phyloP scores from a whole-genome alignment of 805 yeast genomes.

The Yarrowia deformans region DNA sequence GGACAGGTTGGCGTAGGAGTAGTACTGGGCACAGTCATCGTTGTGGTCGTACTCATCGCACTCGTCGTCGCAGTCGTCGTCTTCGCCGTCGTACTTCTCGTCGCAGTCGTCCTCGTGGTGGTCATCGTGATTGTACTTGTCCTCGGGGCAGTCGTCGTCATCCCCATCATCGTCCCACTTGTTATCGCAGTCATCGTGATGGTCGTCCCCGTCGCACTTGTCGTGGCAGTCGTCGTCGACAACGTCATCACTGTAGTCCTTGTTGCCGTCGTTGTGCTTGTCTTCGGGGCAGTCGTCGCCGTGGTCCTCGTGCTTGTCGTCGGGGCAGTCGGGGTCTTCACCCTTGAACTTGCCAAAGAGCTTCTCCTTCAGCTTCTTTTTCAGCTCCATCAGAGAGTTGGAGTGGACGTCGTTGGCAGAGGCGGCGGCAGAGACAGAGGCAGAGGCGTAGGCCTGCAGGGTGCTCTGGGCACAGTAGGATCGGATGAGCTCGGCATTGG shows the following conservation, averaged over 20 bases:
- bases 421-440: slow-evolving; percentile 13
- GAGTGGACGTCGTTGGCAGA: slow-evolving; percentile 30
- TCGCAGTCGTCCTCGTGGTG: slow-evolving; percentile 27
- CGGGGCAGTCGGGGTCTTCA: slow-evolving; percentile 28
- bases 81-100: slow-evolving; percentile 24
- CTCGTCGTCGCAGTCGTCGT: slow-evolving; percentile 33
- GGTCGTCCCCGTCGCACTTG: slow-evolving; percentile 25
- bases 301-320: slow-evolving; percentile 36
- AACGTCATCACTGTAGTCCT: not conserved
- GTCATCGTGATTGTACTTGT: slow-evolving; percentile 13
- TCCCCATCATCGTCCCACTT: not conserved
- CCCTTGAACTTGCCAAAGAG: slow-evolving; percentile 34
- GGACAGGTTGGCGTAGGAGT: slow-evolving; percentile 25
- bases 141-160: slow-evolving; percentile 16
- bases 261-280: slow-evolving; percentile 12
- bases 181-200: slow-evolving; percentile 33
- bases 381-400: slow-evolving; percentile 34
- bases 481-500: slow-evolving; percentile 29
- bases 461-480: slow-evolving; percentile 27
- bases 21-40: slow-evolving; percentile 28
- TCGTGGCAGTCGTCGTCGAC: slow-evolving; percentile 5
- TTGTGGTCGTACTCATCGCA: slow-evolving; percentile 24
- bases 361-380: slow-evolving; percentile 33
- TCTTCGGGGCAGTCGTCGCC: slow-evolving; percentile 33
- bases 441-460: slow-evolving; percentile 12